These are phyloP conservation scores for Sporothrix globosa DNA, from an alignment of 2,329 filamentous ascomycete genomes.

Conservation along the genomic window DNA sequence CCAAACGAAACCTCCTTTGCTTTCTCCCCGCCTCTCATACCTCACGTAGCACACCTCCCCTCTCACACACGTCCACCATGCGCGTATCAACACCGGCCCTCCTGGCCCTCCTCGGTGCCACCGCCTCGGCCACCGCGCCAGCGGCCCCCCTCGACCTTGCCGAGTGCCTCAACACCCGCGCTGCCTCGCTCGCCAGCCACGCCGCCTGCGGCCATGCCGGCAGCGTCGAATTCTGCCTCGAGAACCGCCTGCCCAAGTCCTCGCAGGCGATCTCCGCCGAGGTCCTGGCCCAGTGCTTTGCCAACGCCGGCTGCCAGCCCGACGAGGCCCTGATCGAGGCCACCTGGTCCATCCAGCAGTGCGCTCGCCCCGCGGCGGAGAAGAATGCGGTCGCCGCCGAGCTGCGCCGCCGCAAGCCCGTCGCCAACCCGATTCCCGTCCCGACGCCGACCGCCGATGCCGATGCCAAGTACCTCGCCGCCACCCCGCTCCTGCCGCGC, in stretches of 20 bases:
- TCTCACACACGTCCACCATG: constrained; percentile 5
- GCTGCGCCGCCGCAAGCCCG: constrained; percentile 37
- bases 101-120: constrained; percentile 11
- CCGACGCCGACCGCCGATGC: constrained; percentile 28
- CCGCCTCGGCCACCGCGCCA: background rate
- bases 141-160: constrained; percentile 22
- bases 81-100: constrained; percentile 15
- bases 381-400: constrained; percentile 28
- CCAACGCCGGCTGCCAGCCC: constrained; percentile 45
- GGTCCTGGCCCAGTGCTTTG: constrained; percentile 48
- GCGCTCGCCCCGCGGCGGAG: constrained; percentile 36
- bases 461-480: constrained; percentile 11
- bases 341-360: constrained; percentile 42
- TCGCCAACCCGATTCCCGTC: constrained; percentile 27
- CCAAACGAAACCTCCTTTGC: background rate
- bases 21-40: background rate
- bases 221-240: constrained; percentile 51
- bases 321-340: constrained; percentile 45
- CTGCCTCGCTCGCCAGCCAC: constrained; percentile 46
- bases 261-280: constrained; percentile 18
- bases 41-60: background rate
- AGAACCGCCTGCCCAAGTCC: constrained; percentile 37
- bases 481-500: constrained; percentile 41
- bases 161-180: constrained; percentile 47
- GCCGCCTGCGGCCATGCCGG: constrained; percentile 51